phyloP scores from a whole-genome alignment of 2,329 filamentous ascomycete genomes.

The Colletotrichum tanaceti region DNA sequence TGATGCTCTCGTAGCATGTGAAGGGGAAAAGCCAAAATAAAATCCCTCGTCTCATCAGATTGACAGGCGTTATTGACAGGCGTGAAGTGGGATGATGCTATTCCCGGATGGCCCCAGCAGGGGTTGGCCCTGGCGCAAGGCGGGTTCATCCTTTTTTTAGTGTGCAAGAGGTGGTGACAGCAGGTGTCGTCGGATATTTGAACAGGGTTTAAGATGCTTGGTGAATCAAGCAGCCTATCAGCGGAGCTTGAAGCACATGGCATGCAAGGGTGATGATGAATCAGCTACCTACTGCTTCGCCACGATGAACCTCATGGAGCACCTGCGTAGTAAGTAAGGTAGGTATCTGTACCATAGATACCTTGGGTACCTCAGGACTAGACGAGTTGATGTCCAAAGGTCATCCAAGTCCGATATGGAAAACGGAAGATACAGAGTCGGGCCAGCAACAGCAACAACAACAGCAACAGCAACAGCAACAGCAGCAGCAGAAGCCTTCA shows the following conservation, averaged over 20 bases:
- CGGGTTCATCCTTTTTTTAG: too few species aligned
- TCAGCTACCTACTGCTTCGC: background rate
- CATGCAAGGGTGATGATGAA: too few species aligned
- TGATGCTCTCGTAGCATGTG: background rate
- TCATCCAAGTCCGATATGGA: background rate
- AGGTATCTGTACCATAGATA: too few species aligned
- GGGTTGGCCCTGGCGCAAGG: slow-evolving; percentile 8
- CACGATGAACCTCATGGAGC: background rate
- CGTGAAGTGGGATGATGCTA: background rate
- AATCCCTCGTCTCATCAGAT: background rate
- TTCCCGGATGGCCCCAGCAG: background rate
- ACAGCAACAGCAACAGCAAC: too few species aligned
- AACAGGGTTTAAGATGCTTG: background rate
- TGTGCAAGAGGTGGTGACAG: too few species aligned
- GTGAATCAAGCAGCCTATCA: background rate
- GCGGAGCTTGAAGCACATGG: too few species aligned
- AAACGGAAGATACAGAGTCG: background rate
- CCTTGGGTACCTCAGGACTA: too few species aligned
- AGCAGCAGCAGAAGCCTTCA: background rate
- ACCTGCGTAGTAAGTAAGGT: too few species aligned
- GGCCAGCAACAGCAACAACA: too few species aligned
- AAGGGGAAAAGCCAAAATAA: background rate
- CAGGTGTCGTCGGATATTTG: background rate
- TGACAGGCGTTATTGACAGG: background rate
- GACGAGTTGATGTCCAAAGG: background rate